Conservation (phyloP, 2,329 filamentous ascomycete genomes). For the Thelonectria blattea region DNA sequence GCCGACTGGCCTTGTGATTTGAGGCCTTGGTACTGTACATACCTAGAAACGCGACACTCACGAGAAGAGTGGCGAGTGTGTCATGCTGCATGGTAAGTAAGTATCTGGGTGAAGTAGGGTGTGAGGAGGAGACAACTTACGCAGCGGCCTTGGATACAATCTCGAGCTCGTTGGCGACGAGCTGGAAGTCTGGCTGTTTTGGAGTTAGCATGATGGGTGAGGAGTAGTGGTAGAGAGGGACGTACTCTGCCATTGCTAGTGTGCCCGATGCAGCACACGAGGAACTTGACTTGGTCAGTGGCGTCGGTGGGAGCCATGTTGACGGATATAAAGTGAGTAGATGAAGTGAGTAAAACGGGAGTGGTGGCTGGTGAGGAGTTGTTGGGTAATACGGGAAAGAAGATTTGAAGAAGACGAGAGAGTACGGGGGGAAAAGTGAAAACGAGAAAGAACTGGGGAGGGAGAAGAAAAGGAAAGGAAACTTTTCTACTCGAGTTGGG, state of each 20-base stretch:
- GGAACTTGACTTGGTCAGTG: constrained; percentile 66
- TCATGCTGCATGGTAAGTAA: neutral
- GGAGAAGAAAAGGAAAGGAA: neutral
- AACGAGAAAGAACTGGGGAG: neutral
- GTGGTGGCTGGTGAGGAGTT: neutral
- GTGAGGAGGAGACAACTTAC: constrained; percentile 55
- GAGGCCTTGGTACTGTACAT: too few species aligned
- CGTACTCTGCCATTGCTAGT: constrained; percentile 65
- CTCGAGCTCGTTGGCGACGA: constrained; percentile 67
- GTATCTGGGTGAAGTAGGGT: neutral
- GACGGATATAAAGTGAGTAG: constrained; percentile 20
- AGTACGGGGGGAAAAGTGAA: too few species aligned
- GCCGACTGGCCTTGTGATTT: too few species aligned
- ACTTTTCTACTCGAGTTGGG: neutral
- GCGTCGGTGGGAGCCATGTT: constrained; percentile 59
- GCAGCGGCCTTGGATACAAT: constrained; percentile 72
- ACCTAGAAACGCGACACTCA: neutral
- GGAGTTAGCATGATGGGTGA: too few species aligned
- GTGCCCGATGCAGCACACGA: constrained; percentile 69
- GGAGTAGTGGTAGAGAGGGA: neutral
- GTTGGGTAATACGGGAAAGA: neutral
- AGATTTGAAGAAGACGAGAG: neutral
- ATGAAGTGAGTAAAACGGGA: neutral
- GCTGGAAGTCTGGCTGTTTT: constrained; percentile 66
- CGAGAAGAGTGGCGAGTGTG: neutral